Evolutionary conservation across 345 rosid genomes (phyloP), one percentile per base, ranked within the genome.

Genomic region (Salix dunnii): DNA sequence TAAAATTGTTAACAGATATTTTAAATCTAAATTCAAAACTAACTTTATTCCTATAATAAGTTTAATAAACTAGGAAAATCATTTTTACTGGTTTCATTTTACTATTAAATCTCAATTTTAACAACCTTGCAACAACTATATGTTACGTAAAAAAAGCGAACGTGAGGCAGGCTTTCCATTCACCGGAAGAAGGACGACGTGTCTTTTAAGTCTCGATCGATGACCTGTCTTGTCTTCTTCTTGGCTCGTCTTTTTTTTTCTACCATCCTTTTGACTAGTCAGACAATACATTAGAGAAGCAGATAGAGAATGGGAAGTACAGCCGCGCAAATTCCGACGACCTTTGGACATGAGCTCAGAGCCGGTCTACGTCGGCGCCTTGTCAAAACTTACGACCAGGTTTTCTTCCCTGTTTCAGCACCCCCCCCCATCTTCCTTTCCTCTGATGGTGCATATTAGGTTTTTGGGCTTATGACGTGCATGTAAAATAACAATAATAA

Each of bases 291-390:
- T 40, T 40, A 46, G 62, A n/a, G 28, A 55, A 55, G 62, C 71
- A 13, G 49, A 68, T 0, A 12, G 28, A 53, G 25, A 38, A 84
- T 86, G 94, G 90, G 87, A 80, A 88, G 86, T 35, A 83, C 80
- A 38, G 84, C 98, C 21, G 97, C 97, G 0, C 95, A 91, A 85
- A 93, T 93, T 76, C 98, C 98, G 63, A 93, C 95, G n/a, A 93
- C 97, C 84, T 91, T 90, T 43, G 98, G 98, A 27, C 97, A 91
- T 51, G 94, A 90, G 76, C 91, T 93, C 16, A 88, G 98, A 79
- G 95, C 97, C 73, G 90, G 97, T 81, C 91, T 93, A 68, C 95
- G 94, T 55, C 89, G 95, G 73, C 97, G 94, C 14, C 98, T 93
- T 60, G 91, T 92, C 80, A 92, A 92, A 80, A 92, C 97, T 79